A percentile compares a stretch with the other conserved stretches of the same genome.
Conservation (phyloP, 495 filamentous ascomycete species). For the Articulospora tetracladia region DNA sequence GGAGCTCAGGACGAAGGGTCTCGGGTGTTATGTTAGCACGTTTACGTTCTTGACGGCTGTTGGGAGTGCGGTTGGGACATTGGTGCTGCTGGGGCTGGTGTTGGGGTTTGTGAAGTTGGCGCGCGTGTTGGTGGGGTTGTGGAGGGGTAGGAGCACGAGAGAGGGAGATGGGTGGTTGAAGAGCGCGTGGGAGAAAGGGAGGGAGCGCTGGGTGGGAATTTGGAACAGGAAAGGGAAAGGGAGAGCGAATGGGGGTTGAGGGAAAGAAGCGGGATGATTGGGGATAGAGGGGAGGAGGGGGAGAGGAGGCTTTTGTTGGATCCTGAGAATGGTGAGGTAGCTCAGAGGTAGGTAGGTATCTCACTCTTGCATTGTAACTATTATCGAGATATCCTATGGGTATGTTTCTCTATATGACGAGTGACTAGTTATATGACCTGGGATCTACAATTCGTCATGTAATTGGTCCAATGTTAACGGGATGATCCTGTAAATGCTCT, state of each 20-base stretch:
- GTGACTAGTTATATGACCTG: background rate
- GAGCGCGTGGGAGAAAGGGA: constrained; percentile 14
- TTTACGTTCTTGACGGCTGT: constrained; percentile 41
- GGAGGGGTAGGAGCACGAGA: constrained; percentile 20
- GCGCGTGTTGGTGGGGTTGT: constrained; percentile 18
- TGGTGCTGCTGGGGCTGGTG: constrained; percentile 31
- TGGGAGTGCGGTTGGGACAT: constrained; percentile 34
- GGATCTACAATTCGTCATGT: background rate
- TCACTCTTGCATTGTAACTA: background rate
- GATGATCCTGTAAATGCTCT: too few relatives aligned
- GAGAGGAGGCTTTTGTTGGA: constrained; percentile 5
- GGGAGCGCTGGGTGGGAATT: constrained; percentile 14
- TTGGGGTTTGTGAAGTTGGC: constrained; percentile 20
- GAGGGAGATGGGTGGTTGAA: constrained; percentile 32
- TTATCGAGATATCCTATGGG: background rate
- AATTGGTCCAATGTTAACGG: too few relatives aligned
- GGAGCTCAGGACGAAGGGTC: constrained; percentile 43
- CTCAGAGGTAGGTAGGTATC: background rate
- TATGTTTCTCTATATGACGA: background rate
- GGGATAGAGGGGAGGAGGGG: background rate
- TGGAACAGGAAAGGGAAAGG: background rate
- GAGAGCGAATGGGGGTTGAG: background rate
- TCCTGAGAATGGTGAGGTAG: constrained; percentile 1
- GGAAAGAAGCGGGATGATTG: background rate
- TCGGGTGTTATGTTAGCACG: constrained; percentile 49